phyloP scores from a whole-genome alignment of 306 rosid genomes.

The Alnus rubra region DNA sequence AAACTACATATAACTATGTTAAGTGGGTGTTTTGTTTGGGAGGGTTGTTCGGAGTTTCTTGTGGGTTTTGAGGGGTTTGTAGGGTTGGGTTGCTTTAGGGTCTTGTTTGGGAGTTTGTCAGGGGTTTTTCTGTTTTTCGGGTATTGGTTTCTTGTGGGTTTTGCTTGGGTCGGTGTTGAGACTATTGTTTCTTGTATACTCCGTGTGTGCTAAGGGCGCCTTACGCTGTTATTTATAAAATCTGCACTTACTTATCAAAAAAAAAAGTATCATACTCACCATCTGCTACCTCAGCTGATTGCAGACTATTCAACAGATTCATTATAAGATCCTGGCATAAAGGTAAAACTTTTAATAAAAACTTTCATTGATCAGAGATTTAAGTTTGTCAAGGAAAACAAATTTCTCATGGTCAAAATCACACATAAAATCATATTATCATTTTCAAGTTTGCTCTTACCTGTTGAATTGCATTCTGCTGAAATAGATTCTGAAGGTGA shows the following conservation, averaged over 20 bases:
- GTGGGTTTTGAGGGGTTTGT: no score
- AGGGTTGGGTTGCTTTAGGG: no score
- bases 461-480: slow-evolving; percentile 94
- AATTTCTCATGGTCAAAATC: slow-evolving; percentile 13
- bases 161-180: no score
- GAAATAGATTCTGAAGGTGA: slow-evolving; percentile 88
- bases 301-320: slow-evolving; percentile 75
- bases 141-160: no score
- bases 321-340: slow-evolving; percentile 77
- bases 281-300: slow-evolving; percentile 65
- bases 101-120: no score
- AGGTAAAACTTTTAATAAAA: slow-evolving; percentile 31
- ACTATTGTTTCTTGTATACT: no score
- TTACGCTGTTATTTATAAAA: no score
- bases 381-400: slow-evolving; percentile 11
- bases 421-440: slow-evolving; percentile 25
- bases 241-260: no score
- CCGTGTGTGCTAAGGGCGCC: no score
- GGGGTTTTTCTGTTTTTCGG: no score
- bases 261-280: slow-evolving; percentile 51
- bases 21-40: not conserved
- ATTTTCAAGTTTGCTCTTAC: slow-evolving; percentile 40
- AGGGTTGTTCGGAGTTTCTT: no score
- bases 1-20: slow-evolving; percentile 12
- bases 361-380: slow-evolving; percentile 22